phyloP scores from a whole-genome alignment of 2,329 filamentous ascomycete genomes.

The Trichocomaceae sp. region DNA sequence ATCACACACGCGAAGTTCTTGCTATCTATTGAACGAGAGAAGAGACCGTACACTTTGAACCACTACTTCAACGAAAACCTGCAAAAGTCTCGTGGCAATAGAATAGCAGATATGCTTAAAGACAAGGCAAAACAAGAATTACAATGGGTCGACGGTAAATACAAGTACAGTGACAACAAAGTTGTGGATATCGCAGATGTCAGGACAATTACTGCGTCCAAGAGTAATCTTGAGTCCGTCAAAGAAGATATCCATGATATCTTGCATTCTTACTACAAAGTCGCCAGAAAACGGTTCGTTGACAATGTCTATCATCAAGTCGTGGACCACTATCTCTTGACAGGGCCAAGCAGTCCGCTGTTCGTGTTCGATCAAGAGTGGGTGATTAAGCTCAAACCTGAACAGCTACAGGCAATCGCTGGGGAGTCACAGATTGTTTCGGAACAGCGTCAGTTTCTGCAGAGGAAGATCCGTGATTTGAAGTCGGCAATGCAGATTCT shows the following conservation, averaged over 20 bases:
- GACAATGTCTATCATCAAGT: conserved; percentile 57
- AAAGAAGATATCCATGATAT: conserved; percentile 49
- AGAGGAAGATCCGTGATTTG: conserved; percentile 7
- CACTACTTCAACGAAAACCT: conserved; percentile 38
- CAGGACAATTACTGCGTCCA: conserved; percentile 3
- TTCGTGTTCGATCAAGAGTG: conserved; percentile 46
- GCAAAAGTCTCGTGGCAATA: conserved; percentile 1
- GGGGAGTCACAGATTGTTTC: conserved; percentile 1
- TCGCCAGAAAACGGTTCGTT: conserved; percentile 55
- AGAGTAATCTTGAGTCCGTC: conserved; percentile 7
- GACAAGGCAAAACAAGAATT: conserved; percentile 3
- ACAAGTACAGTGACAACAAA: background rate
- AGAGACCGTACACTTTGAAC: conserved; percentile 47
- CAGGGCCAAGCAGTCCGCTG: conserved; percentile 42
- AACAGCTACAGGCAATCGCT: conserved; percentile 4
- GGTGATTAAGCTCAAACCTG: conserved; percentile 40
- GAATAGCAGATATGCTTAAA: conserved; percentile 6
- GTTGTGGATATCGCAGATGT: conserved; percentile 6
- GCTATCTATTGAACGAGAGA: conserved; percentile 45
- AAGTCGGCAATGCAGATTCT: conserved; percentile 8
- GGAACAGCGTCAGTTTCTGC: background rate
- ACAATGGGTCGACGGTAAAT: background rate
- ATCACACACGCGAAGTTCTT: conserved; percentile 48
- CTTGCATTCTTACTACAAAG: conserved; percentile 55
- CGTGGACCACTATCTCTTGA: conserved; percentile 49